Conservation (phyloP, 306 rosid genomes). For the Ziziphus jujuba region DNA sequence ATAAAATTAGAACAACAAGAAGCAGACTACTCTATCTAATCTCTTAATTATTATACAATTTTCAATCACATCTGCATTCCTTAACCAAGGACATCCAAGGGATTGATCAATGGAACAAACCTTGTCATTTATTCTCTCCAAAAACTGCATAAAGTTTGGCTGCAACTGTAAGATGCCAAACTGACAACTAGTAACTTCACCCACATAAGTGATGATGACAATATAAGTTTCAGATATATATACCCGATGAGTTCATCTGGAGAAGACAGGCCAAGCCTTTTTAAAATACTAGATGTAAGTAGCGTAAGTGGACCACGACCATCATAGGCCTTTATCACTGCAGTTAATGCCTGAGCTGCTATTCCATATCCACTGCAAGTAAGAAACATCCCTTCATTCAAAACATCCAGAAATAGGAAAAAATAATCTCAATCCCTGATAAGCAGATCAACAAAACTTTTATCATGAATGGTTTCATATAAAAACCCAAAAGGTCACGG, state of each 20-base stretch:
- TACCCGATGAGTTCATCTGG: slow-evolving; percentile 91
- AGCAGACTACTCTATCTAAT: background rate
- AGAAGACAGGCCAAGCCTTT: slow-evolving; percentile 64
- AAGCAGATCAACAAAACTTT: background rate
- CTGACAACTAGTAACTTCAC: slow-evolving; percentile 18
- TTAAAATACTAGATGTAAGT: slow-evolving; percentile 61
- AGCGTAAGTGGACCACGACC: slow-evolving; percentile 82
- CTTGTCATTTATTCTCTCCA: slow-evolving; percentile 9
- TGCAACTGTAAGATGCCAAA: slow-evolving; percentile 21
- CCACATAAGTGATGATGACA: slow-evolving; percentile 10
- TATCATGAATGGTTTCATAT: no score
- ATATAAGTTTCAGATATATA: slow-evolving; percentile 29
- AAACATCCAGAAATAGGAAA: background rate
- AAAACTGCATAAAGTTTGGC: slow-evolving; percentile 13
- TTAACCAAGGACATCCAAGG: slow-evolving; percentile 3
- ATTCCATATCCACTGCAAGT: slow-evolving; percentile 91
- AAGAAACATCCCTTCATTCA: slow-evolving; percentile 21
- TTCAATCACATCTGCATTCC: background rate
- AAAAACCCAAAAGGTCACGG: no score
- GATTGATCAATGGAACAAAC: slow-evolving; percentile 11
- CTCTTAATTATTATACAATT: background rate
- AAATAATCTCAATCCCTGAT: background rate
- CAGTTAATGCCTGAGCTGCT: slow-evolving; percentile 87
- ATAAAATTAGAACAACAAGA: background rate
- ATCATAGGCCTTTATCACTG: slow-evolving; percentile 75